Evolutionary conservation across 2,329 filamentous ascomycete species (phyloP), one percentile per base, ranked within the genome.

Genomic region (Aspergillus proliferans): DNA sequence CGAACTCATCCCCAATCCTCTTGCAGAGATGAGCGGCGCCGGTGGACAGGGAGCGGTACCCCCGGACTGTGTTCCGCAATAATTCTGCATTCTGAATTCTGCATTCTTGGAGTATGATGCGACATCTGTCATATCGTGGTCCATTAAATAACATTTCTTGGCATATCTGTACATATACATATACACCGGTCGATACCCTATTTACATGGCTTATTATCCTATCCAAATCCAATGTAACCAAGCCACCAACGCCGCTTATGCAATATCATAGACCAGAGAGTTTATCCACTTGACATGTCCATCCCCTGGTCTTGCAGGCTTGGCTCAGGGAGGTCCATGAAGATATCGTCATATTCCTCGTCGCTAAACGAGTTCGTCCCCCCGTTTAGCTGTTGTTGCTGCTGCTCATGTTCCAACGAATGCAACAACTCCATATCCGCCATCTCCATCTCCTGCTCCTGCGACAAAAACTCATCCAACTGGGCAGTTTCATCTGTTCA

Each of bases 11-110:
- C 61, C 69, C 15, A 72, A 71, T 42, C 71, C 71, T 5, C 62
- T 69, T 49, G 92, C 91, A 48, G 89, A 95, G 65, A 86, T 95
- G 81, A 84, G 85, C 48, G 86, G 87, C 45, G 86, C 87, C 15
- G 88, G 92, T 55, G 75, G 76, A 28, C 67, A 79, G 6, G 71
- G 72, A 34, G 78, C 78, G 52, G 68, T 81, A 46, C 78, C 83
- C 44, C 70, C 75, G 28, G 80, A 82, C 36, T 86, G 83, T 68
- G 78, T 80, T 9, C 81, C 80, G 58, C 82, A 85, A 71, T 85
- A 64, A 59, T 44, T 19, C 4, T 30, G 26, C 26, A 30, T 30
- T 30, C 10, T 30, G 24, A 8, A 9, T 26, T 26, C 4, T 26
- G 26, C 26, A 30, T 30, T 12, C 5, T 12, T 30, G 26, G 26